Evolutionary conservation across 768 basidiomycete genomes (phyloP).

Genomic region (Royoungia palumana): DNA sequence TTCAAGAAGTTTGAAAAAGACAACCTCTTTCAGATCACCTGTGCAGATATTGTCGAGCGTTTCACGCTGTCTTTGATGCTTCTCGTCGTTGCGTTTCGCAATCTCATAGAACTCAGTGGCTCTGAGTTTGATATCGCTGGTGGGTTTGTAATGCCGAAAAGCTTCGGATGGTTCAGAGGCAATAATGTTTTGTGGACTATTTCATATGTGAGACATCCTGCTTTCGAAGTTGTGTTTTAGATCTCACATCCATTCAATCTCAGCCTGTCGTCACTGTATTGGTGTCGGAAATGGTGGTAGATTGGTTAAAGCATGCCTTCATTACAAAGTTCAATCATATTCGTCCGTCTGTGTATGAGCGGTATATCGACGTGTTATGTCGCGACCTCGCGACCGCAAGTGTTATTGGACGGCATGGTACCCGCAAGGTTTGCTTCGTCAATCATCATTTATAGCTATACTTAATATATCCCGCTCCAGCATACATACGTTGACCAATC

Average conservation of each 20-base stretch:
- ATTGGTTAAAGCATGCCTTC: constrained; percentile 99
- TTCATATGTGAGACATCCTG: constrained; percentile 64
- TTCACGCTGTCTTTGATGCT: constrained; percentile 93
- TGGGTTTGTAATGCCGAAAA: constrained; percentile 72
- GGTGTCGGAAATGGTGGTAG: constrained; percentile 88
- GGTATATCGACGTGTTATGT: constrained; percentile 93
- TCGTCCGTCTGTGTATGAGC: constrained; percentile 89
- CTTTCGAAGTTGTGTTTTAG: neutral
- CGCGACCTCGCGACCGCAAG: constrained; percentile 85
- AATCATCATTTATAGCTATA: neutral
- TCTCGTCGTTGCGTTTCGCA: constrained; percentile 85
- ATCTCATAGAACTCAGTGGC: constrained; percentile 90
- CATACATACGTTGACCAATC: constrained; percentile 95
- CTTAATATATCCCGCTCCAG: constrained; percentile 33
- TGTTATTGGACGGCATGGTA: constrained; percentile 60
- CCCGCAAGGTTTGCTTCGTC: constrained; percentile 55
- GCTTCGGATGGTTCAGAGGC: constrained; percentile 82
- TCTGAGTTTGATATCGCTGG: constrained; percentile 78
- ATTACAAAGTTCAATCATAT: constrained; percentile 99
- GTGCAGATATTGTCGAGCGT: constrained; percentile 97
- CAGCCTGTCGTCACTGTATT: constrained; percentile 92
- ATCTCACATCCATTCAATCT: constrained; percentile 2
- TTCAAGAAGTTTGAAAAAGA: constrained; percentile 99
- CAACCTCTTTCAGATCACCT: constrained; percentile 96
- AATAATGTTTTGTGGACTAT: constrained; percentile 82